phyloP scores from a whole-genome alignment of 192 early-diverging fungal species.

The Pilobolus umbonatus region DNA sequence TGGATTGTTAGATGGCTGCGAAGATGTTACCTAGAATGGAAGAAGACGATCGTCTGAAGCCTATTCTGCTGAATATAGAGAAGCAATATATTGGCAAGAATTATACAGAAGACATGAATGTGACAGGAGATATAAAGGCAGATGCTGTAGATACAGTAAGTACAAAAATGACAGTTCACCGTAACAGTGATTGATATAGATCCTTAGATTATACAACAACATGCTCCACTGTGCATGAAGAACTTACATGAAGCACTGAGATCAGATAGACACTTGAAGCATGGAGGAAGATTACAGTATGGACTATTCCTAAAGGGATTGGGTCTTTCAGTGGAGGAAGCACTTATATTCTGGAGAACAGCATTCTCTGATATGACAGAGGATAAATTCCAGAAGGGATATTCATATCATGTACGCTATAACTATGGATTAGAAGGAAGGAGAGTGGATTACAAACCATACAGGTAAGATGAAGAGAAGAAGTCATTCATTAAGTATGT shows the following conservation, averaged over 20 bases:
- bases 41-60: constrained; percentile 87
- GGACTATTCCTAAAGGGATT: constrained; percentile 95
- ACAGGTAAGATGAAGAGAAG: constrained; percentile 39
- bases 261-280: constrained; percentile 76
- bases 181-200: background rate
- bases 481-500: background rate
- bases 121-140: constrained; percentile 35
- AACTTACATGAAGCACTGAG: constrained; percentile 69
- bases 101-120: constrained; percentile 36
- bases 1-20: constrained; percentile 59
- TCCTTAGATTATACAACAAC: constrained; percentile 43
- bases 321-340: constrained; percentile 84
- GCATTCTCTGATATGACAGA: constrained; percentile 78
- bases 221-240: constrained; percentile 93
- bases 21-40: constrained; percentile 80
- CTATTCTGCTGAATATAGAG: constrained; percentile 81
- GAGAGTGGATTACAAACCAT: constrained; percentile 73
- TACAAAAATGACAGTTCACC: constrained; percentile 18
- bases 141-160: constrained; percentile 66
- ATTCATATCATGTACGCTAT: constrained; percentile 93
- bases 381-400: constrained; percentile 89
- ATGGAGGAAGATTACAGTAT: constrained; percentile 85
- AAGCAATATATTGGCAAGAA: constrained; percentile 72
- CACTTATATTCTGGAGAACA: constrained; percentile 86
- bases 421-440: constrained; percentile 95